Percentiles rank a stretch among this genome's conserved stretches.
Conservation (phyloP, 805 yeast genomes). For the Saturnispora galanensis region DNA sequence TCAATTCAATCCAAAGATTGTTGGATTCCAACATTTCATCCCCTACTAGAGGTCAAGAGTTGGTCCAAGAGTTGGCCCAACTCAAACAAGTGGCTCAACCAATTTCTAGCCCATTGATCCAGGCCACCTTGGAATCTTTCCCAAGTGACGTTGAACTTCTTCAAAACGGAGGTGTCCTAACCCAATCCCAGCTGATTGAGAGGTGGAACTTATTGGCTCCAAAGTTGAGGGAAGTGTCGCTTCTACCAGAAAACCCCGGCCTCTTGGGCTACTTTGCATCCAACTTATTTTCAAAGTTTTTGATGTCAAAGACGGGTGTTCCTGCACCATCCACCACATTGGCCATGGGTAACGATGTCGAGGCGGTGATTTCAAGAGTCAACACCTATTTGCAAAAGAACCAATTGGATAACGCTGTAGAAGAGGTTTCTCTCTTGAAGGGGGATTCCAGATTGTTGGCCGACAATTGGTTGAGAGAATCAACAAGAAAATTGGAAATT, state of each 20-base stretch:
- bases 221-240: conserved; percentile 78
- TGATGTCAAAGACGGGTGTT: conserved; percentile 69
- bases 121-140: conserved; percentile 36
- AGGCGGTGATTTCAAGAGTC: conserved; percentile 80
- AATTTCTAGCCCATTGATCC: conserved; percentile 27
- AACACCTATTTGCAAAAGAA: conserved; percentile 65
- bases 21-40: conserved; percentile 30
- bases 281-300: conserved; percentile 59
- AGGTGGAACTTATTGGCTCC: conserved; percentile 76
- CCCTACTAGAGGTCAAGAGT: conserved; percentile 34
- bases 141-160: conserved; percentile 33
- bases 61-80: conserved; percentile 33
- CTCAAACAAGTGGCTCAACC: conserved; percentile 29
- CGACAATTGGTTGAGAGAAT: conserved; percentile 83
- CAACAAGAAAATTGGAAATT: conserved; percentile 81
- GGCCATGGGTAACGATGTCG: conserved; percentile 63
- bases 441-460: conserved; percentile 92
- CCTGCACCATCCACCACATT: conserved; percentile 31
- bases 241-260: conserved; percentile 94
- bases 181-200: conserved; percentile 66
- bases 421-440: conserved; percentile 78
- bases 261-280: conserved; percentile 86
- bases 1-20: conserved; percentile 33
- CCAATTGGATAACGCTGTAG: conserved; percentile 79
- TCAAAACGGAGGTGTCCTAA: conserved; percentile 49